Evolutionary conservation across 257 asterid genomes (phyloP).

Genomic region (Solanum chmielewskii): DNA sequence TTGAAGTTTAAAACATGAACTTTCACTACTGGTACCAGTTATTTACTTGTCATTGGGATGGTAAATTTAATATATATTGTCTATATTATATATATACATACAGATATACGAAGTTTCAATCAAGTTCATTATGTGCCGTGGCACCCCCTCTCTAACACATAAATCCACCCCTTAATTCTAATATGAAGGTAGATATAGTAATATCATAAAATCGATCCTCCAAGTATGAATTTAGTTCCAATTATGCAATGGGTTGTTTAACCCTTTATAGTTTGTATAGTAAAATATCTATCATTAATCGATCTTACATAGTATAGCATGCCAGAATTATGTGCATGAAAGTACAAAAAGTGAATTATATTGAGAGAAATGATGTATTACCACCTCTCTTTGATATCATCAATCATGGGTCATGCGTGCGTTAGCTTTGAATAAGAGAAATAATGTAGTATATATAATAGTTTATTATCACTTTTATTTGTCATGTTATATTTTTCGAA

Average conservation of each 20-base stretch:
- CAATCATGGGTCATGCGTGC: not conserved
- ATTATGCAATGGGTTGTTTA: not conserved
- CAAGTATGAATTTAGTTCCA: not conserved
- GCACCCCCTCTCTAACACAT: too few relatives aligned
- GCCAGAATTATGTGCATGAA: not conserved
- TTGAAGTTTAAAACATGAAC: too few relatives aligned
- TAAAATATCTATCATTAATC: not conserved
- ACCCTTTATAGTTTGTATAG: not conserved
- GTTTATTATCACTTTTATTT: not conserved
- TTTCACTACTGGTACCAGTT: fast-evolving
- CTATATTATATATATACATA: too few relatives aligned
- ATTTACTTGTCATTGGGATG: too few relatives aligned
- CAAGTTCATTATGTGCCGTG: too few relatives aligned
- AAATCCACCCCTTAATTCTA: not conserved
- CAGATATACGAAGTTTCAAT: too few relatives aligned
- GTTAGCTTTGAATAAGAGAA: not conserved
- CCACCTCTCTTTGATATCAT: not conserved
- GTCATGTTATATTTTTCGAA: too few relatives aligned
- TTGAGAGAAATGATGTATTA: not conserved
- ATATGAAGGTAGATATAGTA: not conserved
- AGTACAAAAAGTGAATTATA: not conserved
- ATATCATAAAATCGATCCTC: not conserved
- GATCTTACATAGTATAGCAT: not conserved
- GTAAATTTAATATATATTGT: too few relatives aligned
- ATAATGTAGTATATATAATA: not conserved